These are phyloP conservation scores for Strigomonas culicis DNA, from an alignment of 208 protist species.

Conservation along the genomic window DNA sequence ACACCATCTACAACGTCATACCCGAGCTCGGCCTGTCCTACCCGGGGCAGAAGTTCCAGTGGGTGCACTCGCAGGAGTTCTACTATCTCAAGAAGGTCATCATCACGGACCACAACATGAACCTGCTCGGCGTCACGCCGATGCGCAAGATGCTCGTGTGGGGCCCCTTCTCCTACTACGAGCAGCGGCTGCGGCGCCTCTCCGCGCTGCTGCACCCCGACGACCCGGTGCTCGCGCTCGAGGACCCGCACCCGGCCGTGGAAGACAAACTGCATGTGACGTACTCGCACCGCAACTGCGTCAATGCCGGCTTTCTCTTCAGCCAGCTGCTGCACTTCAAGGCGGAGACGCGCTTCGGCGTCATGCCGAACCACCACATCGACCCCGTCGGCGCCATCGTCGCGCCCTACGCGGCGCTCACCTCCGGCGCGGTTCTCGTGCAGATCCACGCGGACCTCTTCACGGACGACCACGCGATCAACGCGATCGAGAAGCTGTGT, in stretches of 20 bases:
- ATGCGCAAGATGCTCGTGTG: conserved; percentile 90
- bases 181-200: conserved; percentile 86
- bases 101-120: conserved; percentile 93
- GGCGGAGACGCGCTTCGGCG: conserved; percentile 85
- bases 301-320: conserved; percentile 88
- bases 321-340: conserved; percentile 75
- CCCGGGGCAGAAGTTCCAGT: conserved; percentile 90
- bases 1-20: conserved; percentile 91
- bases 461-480: conserved; percentile 89
- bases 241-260: conserved; percentile 71
- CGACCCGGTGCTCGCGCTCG: conserved; percentile 84
- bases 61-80: conserved; percentile 92
- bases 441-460: conserved; percentile 88
- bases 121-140: conserved; percentile 82
- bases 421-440: conserved; percentile 81
- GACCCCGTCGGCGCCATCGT: conserved; percentile 84
- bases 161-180: conserved; percentile 91
- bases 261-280: conserved; percentile 89
- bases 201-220: conserved; percentile 87
- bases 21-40: conserved; percentile 90
- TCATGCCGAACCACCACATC: conserved; percentile 88
- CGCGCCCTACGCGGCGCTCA: conserved; percentile 84
- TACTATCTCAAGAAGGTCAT: conserved; percentile 91
- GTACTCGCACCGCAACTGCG: conserved; percentile 87
- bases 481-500: conserved; percentile 87